Evolutionary conservation across 352 stramenopile species (phyloP).

Genomic region (Blastocystis sp.): DNA sequence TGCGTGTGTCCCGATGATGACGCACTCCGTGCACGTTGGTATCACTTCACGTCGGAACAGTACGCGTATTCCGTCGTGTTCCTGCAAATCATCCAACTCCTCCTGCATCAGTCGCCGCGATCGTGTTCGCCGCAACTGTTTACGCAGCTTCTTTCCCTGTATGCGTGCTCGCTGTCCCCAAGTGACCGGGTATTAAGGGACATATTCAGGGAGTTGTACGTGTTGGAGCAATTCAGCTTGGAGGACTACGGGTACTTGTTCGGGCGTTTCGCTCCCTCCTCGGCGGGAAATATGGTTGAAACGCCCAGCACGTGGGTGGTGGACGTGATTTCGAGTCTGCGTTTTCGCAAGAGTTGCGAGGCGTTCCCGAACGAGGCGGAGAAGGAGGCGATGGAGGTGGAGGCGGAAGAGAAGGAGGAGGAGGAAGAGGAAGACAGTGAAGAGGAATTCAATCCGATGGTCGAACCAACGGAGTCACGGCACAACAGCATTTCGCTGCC

Average conservation of each 20-base stretch:
- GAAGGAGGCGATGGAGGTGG: slow-evolving; percentile 51
- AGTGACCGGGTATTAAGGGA: slow-evolving; percentile 6
- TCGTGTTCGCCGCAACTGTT: slow-evolving; percentile 19
- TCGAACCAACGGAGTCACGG: neutral
- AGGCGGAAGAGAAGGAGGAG: slow-evolving; percentile 51
- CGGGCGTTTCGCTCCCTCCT: slow-evolving; percentile 8
- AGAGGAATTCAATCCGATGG: neutral
- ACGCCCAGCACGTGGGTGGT: slow-evolving; percentile 49
- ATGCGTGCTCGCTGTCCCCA: slow-evolving; percentile 48
- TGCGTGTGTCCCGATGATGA: neutral
- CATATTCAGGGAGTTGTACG: slow-evolving; percentile 33
- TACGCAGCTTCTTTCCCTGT: slow-evolving; percentile 44
- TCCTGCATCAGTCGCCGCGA: slow-evolving; percentile 9
- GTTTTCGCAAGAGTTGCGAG: slow-evolving; percentile 47
- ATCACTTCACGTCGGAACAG: neutral
- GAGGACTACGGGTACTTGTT: slow-evolving; percentile 61
- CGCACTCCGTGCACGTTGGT: slow-evolving; percentile 2
- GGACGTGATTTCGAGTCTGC: slow-evolving; percentile 37
- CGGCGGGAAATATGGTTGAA: neutral
- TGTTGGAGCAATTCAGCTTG: neutral
- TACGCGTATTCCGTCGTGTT: slow-evolving; percentile 25
- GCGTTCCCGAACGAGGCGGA: slow-evolving; percentile 40
- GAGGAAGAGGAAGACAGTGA: slow-evolving; percentile 49
- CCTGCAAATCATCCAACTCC: neutral
- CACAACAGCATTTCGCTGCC: slow-evolving; percentile 14